Evolutionary conservation across 495 filamentous ascomycete genomes (phyloP), one percentile per base, ranked within the genome.

Genomic region (Neohortaea acidophila): DNA sequence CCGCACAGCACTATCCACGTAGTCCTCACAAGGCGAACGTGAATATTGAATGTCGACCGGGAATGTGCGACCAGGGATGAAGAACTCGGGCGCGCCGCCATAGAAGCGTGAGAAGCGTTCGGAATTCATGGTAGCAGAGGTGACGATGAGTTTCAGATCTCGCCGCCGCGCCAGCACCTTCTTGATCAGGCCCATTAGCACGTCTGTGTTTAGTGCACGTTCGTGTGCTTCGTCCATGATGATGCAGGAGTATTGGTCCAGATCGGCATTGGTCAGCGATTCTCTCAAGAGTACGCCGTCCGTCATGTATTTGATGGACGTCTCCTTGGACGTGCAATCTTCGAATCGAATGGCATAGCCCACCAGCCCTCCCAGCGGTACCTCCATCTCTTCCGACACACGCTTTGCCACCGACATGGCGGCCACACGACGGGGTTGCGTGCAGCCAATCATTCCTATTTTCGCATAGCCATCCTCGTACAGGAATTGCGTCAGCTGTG

Each of bases 181-280:
- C 55, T 94, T 99, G 58, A 99, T 79, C 18, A 99, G 69, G 0
- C 91, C 91, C 82, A 99, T 92, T 10, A 96, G 63, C 4, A 99
- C 84, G 56, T 99, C 91, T 2, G 91, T 99, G 53, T 96, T 96
- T 28, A 99, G 64, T 0, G 89, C 86, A 53, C 91, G 73, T 56
- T 99, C 91, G 66, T 99, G 91, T 2, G 91, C 91, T 62, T 99
- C 91, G 58, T 99, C 91, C 89, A 99, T 94, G 56, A 99, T 99
- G 35, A 99, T 85, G 55, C 84, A 93, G 10, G 87, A 93, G 58
- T 99, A 99, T 51, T 81, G 81, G 57, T 96, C 91, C 17, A 99
- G 70, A 53, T 99, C 92, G 12, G 73, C 69, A 51, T 94, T 85
- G 34, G 81, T 80, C 7, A 99, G 70, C 11, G 82, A 93, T 51